phyloP scores from a whole-genome alignment of 371 early-diverging fungal genomes.

The Lichtheimia corymbifera region DNA sequence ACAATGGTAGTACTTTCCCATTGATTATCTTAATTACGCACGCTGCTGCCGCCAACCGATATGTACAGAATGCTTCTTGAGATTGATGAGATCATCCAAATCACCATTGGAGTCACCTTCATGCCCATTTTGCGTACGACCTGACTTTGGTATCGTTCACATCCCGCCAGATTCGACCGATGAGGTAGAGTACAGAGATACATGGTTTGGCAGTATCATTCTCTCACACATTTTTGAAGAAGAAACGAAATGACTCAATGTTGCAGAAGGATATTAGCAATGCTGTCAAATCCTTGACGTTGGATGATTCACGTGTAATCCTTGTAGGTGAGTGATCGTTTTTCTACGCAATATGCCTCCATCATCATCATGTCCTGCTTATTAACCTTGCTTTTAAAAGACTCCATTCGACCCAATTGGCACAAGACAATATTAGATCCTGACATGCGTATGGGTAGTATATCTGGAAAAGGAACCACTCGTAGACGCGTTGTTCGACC shows the following conservation, averaged over 20 bases:
- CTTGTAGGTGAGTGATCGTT: constrained; percentile 52
- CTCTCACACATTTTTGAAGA: constrained; percentile 1
- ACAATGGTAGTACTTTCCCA: constrained; percentile 77
- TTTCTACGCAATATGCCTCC: neutral
- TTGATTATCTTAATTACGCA: constrained; percentile 85
- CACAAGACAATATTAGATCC: constrained; percentile 24
- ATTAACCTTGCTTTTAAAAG: constrained; percentile 28
- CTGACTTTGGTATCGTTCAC: constrained; percentile 84
- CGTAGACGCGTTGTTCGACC: constrained; percentile 12
- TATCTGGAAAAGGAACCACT: constrained; percentile 11
- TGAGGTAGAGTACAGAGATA: constrained; percentile 17
- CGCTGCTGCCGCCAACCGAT: constrained; percentile 94
- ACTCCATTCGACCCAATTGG: constrained; percentile 82
- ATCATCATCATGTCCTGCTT: neutral
- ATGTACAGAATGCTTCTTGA: constrained; percentile 94
- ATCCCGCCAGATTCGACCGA: constrained; percentile 51
- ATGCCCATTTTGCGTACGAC: constrained; percentile 88
- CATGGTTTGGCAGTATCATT: constrained; percentile 30
- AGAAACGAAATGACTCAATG: constrained; percentile 1
- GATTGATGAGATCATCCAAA: constrained; percentile 78
- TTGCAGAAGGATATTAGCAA: constrained; percentile 2
- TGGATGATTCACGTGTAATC: constrained; percentile 71
- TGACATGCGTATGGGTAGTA: neutral
- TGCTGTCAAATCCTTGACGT: constrained; percentile 44
- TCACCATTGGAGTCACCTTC: constrained; percentile 58